Base-by-base conservation (phyloP, 2,329 filamentous ascomycete genomes). In the Golovinomyces cichoracearum region DNA sequence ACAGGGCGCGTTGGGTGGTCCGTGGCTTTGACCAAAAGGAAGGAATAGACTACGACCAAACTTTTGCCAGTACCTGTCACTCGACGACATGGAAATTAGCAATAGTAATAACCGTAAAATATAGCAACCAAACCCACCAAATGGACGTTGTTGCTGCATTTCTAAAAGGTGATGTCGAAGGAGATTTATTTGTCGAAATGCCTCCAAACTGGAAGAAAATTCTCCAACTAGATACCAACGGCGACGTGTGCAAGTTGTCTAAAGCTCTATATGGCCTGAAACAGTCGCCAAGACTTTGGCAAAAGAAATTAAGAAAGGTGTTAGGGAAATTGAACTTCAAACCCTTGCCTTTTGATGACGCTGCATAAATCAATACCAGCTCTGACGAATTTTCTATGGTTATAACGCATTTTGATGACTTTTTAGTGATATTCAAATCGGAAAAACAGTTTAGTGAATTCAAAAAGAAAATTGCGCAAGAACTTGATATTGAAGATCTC, bases 251-350 rank as follows among this genome's bases (percentile, higher is more conserved):
- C 19, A 48, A 27, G 15, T 13, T 48, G 1, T 26, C 3, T 3
- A 48, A 48, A 19, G 33, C 46, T 12, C 46, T 48, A 2, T 48
- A 48, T 22, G 46, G 33, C 2, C 21, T 48, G 22, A 48, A 41
- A n/a, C 46, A 48, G 15, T 41, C 46, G 2, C 33, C 33, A 47
- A 26, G 31, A n/a, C 47, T 48, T 19, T 48, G 22, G 47, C 47
- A 41, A 29, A 48, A 29, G 47, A 48, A 48, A 42, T 23, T 41
- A 3, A 23, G 35, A 19, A 22, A 40, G 13, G 35, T 29, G 19
- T 23, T 37, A 17, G 17, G 37, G 21, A 38, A 26, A 21, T 17
- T 48, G 17, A 42, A 42, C 15, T 48, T 21, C 25, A 9, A 41
- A 15, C 47, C 35, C 25, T 27, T 41, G 19, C 47, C 38, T 4